Evolutionary conservation across 2,329 filamentous ascomycete genomes (phyloP).

Genomic region (Aureobasidium vineae): DNA sequence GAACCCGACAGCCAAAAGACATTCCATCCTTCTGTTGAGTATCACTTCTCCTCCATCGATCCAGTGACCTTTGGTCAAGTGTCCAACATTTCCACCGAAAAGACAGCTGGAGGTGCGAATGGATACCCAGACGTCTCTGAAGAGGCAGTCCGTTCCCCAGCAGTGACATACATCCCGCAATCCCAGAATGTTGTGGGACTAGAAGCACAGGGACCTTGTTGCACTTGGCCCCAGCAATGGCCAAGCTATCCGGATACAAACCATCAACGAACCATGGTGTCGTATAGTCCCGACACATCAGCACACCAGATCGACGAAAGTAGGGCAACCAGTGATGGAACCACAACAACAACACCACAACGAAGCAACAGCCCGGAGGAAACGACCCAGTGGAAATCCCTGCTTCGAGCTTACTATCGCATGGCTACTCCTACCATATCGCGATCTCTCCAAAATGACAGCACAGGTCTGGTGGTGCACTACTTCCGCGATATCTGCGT

Average conservation of each 20-base stretch:
- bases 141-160: not conserved
- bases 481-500: constrained; percentile 63
- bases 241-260: not conserved
- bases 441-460: constrained; percentile 47
- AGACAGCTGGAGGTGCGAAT: not conserved
- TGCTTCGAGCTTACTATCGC: constrained; percentile 32
- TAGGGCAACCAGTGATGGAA: not conserved
- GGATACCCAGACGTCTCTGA: not conserved
- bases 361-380: not conserved
- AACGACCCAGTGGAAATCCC: constrained; percentile 23
- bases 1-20: constrained; percentile 17
- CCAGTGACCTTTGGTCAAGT: constrained; percentile 25
- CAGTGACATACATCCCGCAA: not conserved
- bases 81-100: not conserved
- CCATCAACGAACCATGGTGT: not conserved
- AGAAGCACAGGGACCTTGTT: not conserved
- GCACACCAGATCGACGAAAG: not conserved
- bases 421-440: constrained; percentile 37
- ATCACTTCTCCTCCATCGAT: constrained; percentile 28
- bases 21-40: constrained; percentile 27
- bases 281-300: not conserved
- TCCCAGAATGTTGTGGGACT: not conserved
- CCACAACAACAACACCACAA: not conserved
- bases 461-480: constrained; percentile 59
- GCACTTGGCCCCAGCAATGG: not conserved